Percentiles rank a stretch among this genome's conserved stretches.
These are phyloP conservation scores for Candida hungchunana DNA, from an alignment of 805 yeast genomes.

Conservation along the genomic window DNA sequence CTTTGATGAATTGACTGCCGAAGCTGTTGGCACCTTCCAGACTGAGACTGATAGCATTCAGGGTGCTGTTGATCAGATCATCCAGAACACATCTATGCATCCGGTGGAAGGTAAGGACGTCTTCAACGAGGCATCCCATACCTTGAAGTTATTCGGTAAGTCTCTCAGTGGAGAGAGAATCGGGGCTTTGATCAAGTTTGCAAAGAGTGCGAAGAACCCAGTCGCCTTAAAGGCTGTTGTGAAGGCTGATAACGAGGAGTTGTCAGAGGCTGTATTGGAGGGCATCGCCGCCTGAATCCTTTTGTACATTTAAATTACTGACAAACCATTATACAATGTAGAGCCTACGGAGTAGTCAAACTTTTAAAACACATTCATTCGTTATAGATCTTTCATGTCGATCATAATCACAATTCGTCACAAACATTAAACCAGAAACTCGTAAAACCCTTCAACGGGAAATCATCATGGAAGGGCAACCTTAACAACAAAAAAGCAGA, in stretches of 20 bases:
- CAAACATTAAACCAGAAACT: conserved; percentile 4
- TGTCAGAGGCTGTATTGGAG: conserved; percentile 48
- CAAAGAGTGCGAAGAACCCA: conserved; percentile 38
- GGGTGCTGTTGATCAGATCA: conserved; percentile 54
- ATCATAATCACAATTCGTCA: conserved; percentile 10
- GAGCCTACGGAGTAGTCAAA: no score
- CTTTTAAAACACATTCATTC: conserved; percentile 9
- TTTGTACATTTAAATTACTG: conserved; percentile 2
- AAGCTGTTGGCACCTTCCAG: conserved; percentile 63
- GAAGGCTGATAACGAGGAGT: conserved; percentile 39
- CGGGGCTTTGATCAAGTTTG: conserved; percentile 40
- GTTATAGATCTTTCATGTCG: conserved; percentile 10
- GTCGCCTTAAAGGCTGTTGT: conserved; percentile 41
- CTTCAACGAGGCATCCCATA: conserved; percentile 49
- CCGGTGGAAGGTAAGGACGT: conserved; percentile 69
- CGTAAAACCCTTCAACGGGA: background rate
- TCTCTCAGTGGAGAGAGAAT: conserved; percentile 44
- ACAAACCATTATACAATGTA: no score
- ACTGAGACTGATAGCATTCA: conserved; percentile 45
- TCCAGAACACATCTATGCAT: conserved; percentile 52
- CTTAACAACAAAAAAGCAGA: background rate
- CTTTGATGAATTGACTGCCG: conserved; percentile 69
- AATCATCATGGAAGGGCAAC: conserved; percentile 1
- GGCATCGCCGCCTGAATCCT: conserved; percentile 33
- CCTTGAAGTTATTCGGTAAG: conserved; percentile 80